Percentiles rank a stretch among this genome's conserved stretches.
phyloP scores from a whole-genome alignment of 2,329 filamentous ascomycete species.

The Orbilia javanica region DNA sequence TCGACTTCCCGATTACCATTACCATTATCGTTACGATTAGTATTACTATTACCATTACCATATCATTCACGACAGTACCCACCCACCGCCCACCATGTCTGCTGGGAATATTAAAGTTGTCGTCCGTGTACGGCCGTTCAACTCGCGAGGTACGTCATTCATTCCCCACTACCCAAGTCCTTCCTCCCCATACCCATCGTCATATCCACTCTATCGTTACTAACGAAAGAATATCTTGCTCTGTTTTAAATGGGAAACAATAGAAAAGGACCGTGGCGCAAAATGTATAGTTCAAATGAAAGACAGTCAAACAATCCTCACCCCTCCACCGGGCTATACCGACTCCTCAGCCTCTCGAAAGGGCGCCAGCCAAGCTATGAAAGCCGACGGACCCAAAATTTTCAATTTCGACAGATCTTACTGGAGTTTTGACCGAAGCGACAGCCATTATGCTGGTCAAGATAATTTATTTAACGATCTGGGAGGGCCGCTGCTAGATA shows the following conservation, averaged over 20 bases:
- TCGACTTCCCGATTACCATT: background rate
- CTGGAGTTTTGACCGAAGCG: slow-evolving; percentile 92
- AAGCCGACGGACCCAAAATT: slow-evolving; percentile 80
- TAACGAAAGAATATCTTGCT: background rate
- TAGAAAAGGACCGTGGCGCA: slow-evolving; percentile 89
- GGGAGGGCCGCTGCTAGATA: slow-evolving; percentile 90
- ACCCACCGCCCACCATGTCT: slow-evolving; percentile 44
- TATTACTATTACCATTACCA: slow-evolving; percentile 3
- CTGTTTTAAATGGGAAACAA: background rate
- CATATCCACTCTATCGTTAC: no score
- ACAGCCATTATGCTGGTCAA: slow-evolving; percentile 85
- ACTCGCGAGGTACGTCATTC: slow-evolving; percentile 79
- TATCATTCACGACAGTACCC: background rate
- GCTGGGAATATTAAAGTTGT: slow-evolving; percentile 98
- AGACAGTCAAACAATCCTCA: slow-evolving; percentile 87
- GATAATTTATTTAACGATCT: slow-evolving; percentile 89
- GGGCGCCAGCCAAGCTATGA: slow-evolving; percentile 72
- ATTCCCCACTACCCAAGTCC: slow-evolving; percentile 12
- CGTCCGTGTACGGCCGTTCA: slow-evolving; percentile 95
- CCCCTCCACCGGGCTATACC: slow-evolving; percentile 73
- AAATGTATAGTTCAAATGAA: slow-evolving; percentile 99
- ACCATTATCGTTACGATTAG: background rate
- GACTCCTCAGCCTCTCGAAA: slow-evolving; percentile 65
- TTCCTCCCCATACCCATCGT: slow-evolving; percentile 13
- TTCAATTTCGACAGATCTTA: slow-evolving; percentile 98